These are phyloP conservation scores for Lachnellula arida DNA, from an alignment of 2,329 filamentous ascomycete genomes.

Conservation along the genomic window DNA sequence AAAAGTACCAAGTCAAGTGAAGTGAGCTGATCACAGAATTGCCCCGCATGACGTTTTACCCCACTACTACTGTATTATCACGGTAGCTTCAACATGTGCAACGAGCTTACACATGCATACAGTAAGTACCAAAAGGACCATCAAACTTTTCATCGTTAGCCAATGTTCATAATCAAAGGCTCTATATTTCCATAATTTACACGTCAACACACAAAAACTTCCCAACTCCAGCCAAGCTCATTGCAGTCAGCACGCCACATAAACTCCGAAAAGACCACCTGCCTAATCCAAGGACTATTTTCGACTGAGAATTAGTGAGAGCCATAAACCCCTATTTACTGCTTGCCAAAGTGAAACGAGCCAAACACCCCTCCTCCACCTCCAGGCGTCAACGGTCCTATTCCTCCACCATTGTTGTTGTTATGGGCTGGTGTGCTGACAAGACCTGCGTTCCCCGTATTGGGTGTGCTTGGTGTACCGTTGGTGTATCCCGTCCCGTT, in stretches of 20 bases:
- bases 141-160: background rate
- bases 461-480: constrained; percentile 60
- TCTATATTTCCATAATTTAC: constrained; percentile 12
- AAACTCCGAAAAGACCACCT: constrained; percentile 12
- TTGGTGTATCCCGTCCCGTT: constrained; percentile 48
- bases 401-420: constrained; percentile 48
- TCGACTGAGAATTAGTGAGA: constrained; percentile 3
- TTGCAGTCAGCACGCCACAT: constrained; percentile 5
- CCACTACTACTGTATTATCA: background rate
- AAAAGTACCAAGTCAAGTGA: too few relatives aligned
- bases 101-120: background rate
- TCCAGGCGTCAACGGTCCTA: constrained; percentile 74
- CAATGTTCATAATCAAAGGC: background rate
- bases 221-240: background rate
- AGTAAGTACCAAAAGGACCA: background rate
- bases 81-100: too few relatives aligned
- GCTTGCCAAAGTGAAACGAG: constrained; percentile 46
- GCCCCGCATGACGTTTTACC: background rate
- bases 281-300: constrained; percentile 1
- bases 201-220: constrained; percentile 4
- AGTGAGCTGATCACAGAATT: background rate
- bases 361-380: constrained; percentile 72
- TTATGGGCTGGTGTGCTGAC: constrained; percentile 43
- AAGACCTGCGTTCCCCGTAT: constrained; percentile 57
- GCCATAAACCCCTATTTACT: constrained; percentile 23